Conservation (phyloP, 225 moss, liverwort and hornwort species). For the Sphagnum tenellum region DNA sequence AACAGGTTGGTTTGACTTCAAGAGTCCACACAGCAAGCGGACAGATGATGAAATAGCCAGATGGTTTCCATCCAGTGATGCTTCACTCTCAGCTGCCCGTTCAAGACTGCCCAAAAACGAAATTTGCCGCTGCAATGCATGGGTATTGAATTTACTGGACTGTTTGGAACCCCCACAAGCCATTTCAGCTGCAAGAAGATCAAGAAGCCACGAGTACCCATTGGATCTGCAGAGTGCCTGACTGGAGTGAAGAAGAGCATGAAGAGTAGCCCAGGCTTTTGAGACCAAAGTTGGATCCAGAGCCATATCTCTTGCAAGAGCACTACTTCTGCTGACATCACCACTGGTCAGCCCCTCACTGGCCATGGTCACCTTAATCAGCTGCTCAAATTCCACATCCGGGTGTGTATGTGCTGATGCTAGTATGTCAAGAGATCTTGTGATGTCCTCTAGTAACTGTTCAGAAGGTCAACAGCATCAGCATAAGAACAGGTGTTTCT, state of each 20-base stretch:
- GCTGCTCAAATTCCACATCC: slow-evolving; percentile 70
- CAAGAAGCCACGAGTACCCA: slow-evolving; percentile 90
- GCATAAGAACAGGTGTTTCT: too few species aligned
- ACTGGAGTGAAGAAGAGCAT: slow-evolving; percentile 75
- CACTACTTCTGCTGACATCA: slow-evolving; percentile 31
- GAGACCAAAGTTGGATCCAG: slow-evolving; percentile 43
- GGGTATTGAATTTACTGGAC: slow-evolving; percentile 77
- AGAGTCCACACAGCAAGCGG: slow-evolving; percentile 75
- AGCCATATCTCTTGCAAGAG: slow-evolving; percentile 25
- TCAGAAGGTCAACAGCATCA: slow-evolving; percentile 12
- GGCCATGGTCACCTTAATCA: slow-evolving; percentile 77
- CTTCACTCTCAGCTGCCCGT: slow-evolving; percentile 48
- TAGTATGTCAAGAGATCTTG: slow-evolving; percentile 67
- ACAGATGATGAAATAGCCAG: slow-evolving; percentile 89
- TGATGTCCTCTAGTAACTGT: slow-evolving; percentile 81
- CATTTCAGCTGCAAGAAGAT: slow-evolving; percentile 95
- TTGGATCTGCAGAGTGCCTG: slow-evolving; percentile 54
- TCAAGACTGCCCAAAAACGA: slow-evolving; percentile 75
- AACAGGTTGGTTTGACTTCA: slow-evolving; percentile 82
- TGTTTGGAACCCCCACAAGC: slow-evolving; percentile 84
- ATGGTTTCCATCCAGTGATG: slow-evolving; percentile 39
- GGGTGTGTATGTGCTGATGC: slow-evolving; percentile 56
- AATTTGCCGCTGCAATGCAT: slow-evolving; percentile 91
- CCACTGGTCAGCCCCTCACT: slow-evolving; percentile 63
- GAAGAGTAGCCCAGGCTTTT: slow-evolving; percentile 80